Conservation (phyloP, 352 stramenopile genomes). For the Phytophthora aleatoria region DNA sequence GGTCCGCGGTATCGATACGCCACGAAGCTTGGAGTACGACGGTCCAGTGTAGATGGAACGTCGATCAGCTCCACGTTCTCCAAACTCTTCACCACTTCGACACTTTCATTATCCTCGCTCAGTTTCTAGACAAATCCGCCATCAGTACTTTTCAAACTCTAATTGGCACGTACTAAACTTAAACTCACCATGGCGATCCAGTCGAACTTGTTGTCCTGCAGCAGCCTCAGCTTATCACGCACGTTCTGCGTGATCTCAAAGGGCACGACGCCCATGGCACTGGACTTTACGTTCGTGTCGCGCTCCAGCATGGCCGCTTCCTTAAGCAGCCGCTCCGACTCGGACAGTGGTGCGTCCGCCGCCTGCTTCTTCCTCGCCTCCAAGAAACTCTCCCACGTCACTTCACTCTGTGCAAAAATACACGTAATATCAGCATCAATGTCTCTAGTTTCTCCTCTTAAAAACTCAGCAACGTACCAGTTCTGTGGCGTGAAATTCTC, state of each 20-base stretch:
- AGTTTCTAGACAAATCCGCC: slow-evolving; percentile 57
- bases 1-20: slow-evolving; percentile 70
- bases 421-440: neutral
- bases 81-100: slow-evolving; percentile 81
- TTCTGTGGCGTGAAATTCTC: slow-evolving; percentile 89
- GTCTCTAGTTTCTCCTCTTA: neutral
- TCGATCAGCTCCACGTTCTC: slow-evolving; percentile 75
- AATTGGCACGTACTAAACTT: no score
- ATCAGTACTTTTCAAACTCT: neutral
- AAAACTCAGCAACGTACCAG: slow-evolving; percentile 33
- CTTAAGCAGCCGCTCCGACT: slow-evolving; percentile 84
- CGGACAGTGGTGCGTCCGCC: slow-evolving; percentile 81
- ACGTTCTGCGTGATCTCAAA: slow-evolving; percentile 87
- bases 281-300: slow-evolving; percentile 87
- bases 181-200: slow-evolving; percentile 84
- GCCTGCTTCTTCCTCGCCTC: slow-evolving; percentile 71
- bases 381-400: slow-evolving; percentile 80
- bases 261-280: slow-evolving; percentile 88
- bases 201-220: slow-evolving; percentile 85
- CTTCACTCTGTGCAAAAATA: slow-evolving; percentile 50
- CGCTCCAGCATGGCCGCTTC: slow-evolving; percentile 80
- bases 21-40: slow-evolving; percentile 76
- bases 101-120: slow-evolving; percentile 74
- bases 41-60: slow-evolving; percentile 59
- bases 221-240: slow-evolving; percentile 72